Evolutionary conservation across 2,329 filamentous ascomycete genomes (phyloP).

Genomic region (Aspergillus candidus): DNA sequence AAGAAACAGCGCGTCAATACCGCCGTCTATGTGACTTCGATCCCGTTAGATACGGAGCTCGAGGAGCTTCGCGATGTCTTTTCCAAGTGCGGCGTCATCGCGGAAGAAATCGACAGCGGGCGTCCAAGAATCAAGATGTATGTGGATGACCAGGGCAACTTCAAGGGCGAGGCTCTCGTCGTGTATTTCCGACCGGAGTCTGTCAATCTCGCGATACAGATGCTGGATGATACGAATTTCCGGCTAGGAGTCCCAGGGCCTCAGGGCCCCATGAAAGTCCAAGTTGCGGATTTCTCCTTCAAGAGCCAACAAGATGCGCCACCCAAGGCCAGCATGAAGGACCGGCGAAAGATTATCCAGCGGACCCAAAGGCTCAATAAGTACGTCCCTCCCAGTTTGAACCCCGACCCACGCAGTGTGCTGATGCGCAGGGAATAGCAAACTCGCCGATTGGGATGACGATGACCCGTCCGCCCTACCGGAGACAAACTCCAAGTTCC

Average conservation of each 20-base stretch:
- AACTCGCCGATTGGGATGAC: constrained; percentile 92
- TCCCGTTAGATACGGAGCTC: constrained; percentile 71
- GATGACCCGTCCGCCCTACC: constrained; percentile 62
- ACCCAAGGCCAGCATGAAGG: constrained; percentile 51
- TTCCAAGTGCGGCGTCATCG: constrained; percentile 83
- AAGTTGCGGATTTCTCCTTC: constrained; percentile 81
- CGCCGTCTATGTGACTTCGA: constrained; percentile 83
- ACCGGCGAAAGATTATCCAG: constrained; percentile 84
- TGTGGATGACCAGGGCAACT: constrained; percentile 68
- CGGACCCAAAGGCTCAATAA: constrained; percentile 81
- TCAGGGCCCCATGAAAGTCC: constrained; percentile 67
- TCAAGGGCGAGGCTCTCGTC: constrained; percentile 89
- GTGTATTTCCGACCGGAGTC: constrained; percentile 94
- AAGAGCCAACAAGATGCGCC: constrained; percentile 73
- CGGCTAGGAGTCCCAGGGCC: constrained; percentile 53
- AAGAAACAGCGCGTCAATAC: constrained; percentile 62
- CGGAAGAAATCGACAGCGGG: constrained; percentile 86
- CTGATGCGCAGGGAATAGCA: constrained; percentile 46
- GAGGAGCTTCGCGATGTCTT: constrained; percentile 81
- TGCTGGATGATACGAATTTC: constrained; percentile 59
- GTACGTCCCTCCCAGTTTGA: constrained; percentile 30
- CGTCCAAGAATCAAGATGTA: constrained; percentile 91
- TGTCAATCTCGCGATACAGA: constrained; percentile 60
- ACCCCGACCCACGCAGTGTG: not conserved
- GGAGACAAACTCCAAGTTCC: constrained; percentile 55